Evolutionary conservation across 768 basidiomycete genomes (phyloP).

Genomic region (Paxillus involutus): DNA sequence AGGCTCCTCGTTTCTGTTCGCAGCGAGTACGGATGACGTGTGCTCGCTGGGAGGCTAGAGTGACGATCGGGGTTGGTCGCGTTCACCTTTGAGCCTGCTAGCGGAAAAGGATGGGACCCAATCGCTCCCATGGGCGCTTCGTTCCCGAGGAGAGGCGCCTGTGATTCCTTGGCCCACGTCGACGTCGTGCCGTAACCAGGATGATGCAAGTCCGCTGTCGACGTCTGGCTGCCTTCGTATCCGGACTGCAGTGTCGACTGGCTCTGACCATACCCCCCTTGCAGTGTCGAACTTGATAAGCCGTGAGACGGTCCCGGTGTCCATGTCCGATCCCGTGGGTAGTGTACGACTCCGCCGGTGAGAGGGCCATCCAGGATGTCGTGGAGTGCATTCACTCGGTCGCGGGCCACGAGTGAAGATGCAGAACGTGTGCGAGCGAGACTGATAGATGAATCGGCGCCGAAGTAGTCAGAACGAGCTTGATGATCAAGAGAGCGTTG

Average conservation of each 20-base stretch:
- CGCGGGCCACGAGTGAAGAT: not conserved
- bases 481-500: constrained; percentile 12
- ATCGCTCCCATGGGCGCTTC: not conserved
- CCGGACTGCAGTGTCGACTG: not conserved
- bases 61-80: constrained; percentile 7
- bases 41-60: not conserved
- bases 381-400: not conserved
- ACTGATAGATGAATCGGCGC: not conserved
- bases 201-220: not conserved
- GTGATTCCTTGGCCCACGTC: constrained; percentile 11
- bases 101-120: not conserved
- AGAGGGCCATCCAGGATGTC: not conserved
- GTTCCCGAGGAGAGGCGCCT: constrained; percentile 7
- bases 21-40: constrained; percentile 1
- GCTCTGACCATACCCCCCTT: not conserved
- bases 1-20: constrained; percentile 17
- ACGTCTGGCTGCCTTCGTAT: not conserved
- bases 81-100: not conserved
- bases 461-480: not conserved
- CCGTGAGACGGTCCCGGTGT: not conserved
- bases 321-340: not conserved
- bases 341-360: not conserved
- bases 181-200: not conserved
- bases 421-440: not conserved
- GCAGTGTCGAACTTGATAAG: not conserved